Conservation (phyloP, 192 early-diverging fungal genomes). For the Geranomyces variabilis region DNA sequence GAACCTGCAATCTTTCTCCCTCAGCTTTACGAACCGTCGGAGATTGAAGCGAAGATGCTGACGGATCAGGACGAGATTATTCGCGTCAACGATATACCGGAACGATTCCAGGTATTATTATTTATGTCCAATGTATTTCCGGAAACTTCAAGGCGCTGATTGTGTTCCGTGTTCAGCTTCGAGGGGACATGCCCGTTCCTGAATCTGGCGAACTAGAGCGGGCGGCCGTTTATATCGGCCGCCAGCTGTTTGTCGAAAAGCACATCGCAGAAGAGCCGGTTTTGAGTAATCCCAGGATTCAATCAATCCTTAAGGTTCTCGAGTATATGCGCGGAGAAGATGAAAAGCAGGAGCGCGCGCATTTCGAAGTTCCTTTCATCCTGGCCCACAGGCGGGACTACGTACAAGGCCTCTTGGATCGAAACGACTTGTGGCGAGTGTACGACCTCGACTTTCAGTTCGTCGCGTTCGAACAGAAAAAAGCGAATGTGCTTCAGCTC, state of each 20-base stretch:
- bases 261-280: constrained; percentile 5
- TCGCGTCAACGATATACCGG: constrained; percentile 84
- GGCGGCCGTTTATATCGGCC: constrained; percentile 41
- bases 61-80: constrained; percentile 92
- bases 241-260: constrained; percentile 20
- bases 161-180: constrained; percentile 14
- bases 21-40: constrained; percentile 76
- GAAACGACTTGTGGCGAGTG: constrained; percentile 84
- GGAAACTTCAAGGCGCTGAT: neutral
- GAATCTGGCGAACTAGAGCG: constrained; percentile 42
- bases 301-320: constrained; percentile 58
- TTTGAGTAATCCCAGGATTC: constrained; percentile 17
- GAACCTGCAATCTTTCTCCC: neutral
- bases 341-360: constrained; percentile 14
- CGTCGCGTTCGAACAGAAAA: constrained; percentile 69
- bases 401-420: constrained; percentile 70
- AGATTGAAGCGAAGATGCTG: constrained; percentile 84
- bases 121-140: neutral
- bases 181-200: constrained; percentile 34
- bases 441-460: constrained; percentile 83
- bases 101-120: constrained; percentile 62
- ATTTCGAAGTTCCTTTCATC: constrained; percentile 90
- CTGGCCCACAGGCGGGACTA: constrained; percentile 84
- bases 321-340: constrained; percentile 71
- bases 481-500: constrained; percentile 20